phyloP scores from a whole-genome alignment of 257 asterid genomes.

The Haberlea rhodopensis region DNA sequence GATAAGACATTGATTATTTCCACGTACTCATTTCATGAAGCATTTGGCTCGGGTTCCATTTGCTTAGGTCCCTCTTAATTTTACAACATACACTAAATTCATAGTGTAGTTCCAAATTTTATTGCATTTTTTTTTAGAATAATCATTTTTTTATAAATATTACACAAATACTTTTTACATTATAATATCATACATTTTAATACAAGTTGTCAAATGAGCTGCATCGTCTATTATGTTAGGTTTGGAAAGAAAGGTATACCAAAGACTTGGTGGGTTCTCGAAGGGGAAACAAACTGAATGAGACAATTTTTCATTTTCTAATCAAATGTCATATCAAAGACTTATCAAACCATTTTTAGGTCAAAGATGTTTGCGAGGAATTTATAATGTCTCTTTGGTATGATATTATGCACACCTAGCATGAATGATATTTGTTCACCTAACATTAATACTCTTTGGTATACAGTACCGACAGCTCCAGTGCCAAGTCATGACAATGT shows the following conservation, averaged over 20 bases:
- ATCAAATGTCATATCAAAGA: too few relatives aligned
- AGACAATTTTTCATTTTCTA: too few relatives aligned
- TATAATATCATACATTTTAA: too few relatives aligned
- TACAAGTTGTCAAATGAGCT: background rate
- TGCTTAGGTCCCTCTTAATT: too few relatives aligned
- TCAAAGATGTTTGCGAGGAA: background rate
- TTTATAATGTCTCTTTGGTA: background rate
- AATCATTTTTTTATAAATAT: too few relatives aligned
- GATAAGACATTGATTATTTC: too few relatives aligned
- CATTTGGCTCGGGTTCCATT: too few relatives aligned
- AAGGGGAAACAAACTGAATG: background rate
- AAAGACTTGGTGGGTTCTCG: background rate
- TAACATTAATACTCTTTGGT: background rate
- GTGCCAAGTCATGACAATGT: background rate
- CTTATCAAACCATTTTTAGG: background rate
- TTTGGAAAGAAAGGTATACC: background rate
- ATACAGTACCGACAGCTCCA: background rate
- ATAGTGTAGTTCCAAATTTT: too few relatives aligned
- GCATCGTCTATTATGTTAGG: background rate
- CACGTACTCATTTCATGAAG: too few relatives aligned
- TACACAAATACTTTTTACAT: too few relatives aligned
- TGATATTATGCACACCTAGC: background rate
- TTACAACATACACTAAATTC: too few relatives aligned
- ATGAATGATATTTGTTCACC: background rate
- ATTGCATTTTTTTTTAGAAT: too few relatives aligned